A percentile compares a stretch with the other conserved stretches of the same genome.
These are phyloP conservation scores for Anthostomella pinea DNA, from an alignment of 2,329 filamentous ascomycete genomes.

Conservation along the genomic window DNA sequence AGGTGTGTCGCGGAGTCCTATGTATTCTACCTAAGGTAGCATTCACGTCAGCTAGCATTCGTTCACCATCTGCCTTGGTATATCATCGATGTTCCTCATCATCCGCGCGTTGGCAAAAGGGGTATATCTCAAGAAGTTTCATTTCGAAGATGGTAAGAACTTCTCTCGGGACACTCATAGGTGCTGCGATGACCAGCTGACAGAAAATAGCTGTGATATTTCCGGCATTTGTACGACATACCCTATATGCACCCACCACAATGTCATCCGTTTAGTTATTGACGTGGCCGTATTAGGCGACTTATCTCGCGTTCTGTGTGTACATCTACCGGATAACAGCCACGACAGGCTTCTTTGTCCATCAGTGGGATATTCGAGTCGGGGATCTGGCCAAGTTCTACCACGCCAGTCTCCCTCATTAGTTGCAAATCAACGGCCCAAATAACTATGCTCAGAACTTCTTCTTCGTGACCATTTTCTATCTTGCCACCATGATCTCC, in stretches of 20 bases:
- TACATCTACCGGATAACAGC: conserved; percentile 7
- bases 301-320: conserved; percentile 5
- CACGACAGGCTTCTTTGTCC: conserved; percentile 11
- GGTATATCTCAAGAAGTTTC: conserved; percentile 5
- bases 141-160: conserved; percentile 8
- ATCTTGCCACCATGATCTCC: conserved; percentile 7
- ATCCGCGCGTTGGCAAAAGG: conserved; percentile 6
- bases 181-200: background rate
- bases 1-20: too few species aligned
- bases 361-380: conserved; percentile 14
- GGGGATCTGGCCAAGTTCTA: conserved; percentile 7
- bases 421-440: background rate
- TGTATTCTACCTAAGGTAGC: too few species aligned
- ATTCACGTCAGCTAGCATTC: too few species aligned
- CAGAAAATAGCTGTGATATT: conserved; percentile 5
- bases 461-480: conserved; percentile 10
- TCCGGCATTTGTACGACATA: conserved; percentile 6
- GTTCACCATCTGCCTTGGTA: conserved; percentile 3
- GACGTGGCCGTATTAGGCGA: conserved; percentile 3
- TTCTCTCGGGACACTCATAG: background rate
- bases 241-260: background rate
- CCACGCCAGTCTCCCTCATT: conserved; percentile 4
- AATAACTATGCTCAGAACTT: conserved; percentile 3
- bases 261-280: background rate
- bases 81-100: conserved; percentile 9